Conservation (phyloP, 495 filamentous ascomycete genomes). For the Aspergillus incahuasiensis region DNA sequence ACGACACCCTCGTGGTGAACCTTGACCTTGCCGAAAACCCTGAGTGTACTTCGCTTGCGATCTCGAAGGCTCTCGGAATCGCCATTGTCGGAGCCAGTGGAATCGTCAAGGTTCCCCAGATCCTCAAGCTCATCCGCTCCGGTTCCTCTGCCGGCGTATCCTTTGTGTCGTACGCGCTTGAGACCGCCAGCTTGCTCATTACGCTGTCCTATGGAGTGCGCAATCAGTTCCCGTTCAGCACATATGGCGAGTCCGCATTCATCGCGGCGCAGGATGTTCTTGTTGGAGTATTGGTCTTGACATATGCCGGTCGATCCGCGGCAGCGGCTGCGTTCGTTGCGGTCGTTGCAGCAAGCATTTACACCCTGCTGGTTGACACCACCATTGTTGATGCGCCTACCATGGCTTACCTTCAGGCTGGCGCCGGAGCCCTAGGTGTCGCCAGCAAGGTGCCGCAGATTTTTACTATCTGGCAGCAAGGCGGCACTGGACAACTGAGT, state of each 20-base stretch:
- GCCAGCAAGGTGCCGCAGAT: constrained; percentile 94
- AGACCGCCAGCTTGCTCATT: constrained; percentile 80
- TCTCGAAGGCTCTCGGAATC: constrained; percentile 88
- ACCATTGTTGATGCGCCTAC: constrained; percentile 61
- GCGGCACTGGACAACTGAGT: constrained; percentile 89
- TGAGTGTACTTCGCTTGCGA: constrained; percentile 75
- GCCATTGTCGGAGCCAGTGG: constrained; percentile 84
- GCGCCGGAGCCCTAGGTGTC: constrained; percentile 74
- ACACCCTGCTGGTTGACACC: constrained; percentile 62
- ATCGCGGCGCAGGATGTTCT: constrained; percentile 89
- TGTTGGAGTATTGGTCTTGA: constrained; percentile 77
- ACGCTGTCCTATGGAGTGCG: constrained; percentile 85
- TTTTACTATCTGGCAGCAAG: constrained; percentile 70
- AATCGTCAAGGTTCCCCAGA: constrained; percentile 93
- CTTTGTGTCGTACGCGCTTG: constrained; percentile 86
- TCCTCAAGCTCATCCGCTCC: constrained; percentile 80
- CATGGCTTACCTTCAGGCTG: constrained; percentile 75
- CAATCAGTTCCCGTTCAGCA: constrained; percentile 89
- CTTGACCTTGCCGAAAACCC: constrained; percentile 65
- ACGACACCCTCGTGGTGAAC: constrained; percentile 74
- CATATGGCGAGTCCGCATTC: constrained; percentile 88
- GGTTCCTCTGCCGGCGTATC: constrained; percentile 75
- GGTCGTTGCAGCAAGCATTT: constrained; percentile 60
- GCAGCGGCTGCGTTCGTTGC: constrained; percentile 71
- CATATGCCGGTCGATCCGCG: constrained; percentile 60